Evolutionary conservation across 805 yeast species (phyloP).

Genomic region (Starmerella vitae): DNA sequence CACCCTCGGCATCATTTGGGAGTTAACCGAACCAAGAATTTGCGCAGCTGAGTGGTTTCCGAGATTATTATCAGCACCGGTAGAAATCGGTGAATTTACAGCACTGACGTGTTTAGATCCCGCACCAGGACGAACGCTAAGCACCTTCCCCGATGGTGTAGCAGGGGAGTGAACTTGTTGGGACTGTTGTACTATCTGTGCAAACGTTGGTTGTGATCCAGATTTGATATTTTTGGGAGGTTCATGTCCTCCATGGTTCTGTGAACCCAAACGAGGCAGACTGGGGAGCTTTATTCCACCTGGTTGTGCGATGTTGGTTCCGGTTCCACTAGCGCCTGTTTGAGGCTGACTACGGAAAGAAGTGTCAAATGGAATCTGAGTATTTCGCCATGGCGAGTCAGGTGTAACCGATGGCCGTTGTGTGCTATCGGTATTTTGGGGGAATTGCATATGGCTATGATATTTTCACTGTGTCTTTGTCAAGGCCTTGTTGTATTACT

Average conservation of each 20-base stretch:
- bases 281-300: slow-evolving; percentile 14
- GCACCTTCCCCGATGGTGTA: neutral
- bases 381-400: slow-evolving; percentile 17
- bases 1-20: slow-evolving; percentile 19
- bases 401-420: slow-evolving; percentile 6
- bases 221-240: neutral
- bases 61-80: neutral
- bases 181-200: slow-evolving; percentile 17
- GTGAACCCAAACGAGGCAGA: slow-evolving; percentile 15
- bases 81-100: neutral
- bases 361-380: slow-evolving; percentile 4
- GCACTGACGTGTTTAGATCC: neutral
- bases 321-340: neutral
- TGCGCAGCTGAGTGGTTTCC: slow-evolving; percentile 8
- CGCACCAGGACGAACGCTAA: neutral
- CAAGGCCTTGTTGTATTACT: too few relatives aligned
- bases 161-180: slow-evolving; percentile 5
- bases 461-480: too few relatives aligned
- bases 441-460: slow-evolving; percentile 1
- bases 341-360: neutral
- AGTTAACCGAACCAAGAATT: slow-evolving; percentile 17
- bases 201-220: slow-evolving; percentile 12
- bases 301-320: neutral
- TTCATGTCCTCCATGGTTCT: neutral
- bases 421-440: slow-evolving; percentile 1